Percentiles rank a stretch among this genome's conserved stretches.
Conservation (phyloP, 345 rosid species). For the Mangifera indica region DNA sequence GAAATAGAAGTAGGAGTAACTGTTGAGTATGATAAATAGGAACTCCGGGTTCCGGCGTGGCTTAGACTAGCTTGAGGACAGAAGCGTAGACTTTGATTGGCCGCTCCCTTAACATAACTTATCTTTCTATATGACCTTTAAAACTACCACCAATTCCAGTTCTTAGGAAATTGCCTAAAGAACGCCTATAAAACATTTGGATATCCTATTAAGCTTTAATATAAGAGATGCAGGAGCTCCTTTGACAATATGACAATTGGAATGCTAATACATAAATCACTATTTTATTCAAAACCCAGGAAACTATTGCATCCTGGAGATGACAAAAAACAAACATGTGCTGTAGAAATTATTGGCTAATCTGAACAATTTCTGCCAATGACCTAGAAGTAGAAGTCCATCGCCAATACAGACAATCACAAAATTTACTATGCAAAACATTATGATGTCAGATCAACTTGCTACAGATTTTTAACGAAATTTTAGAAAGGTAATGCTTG, state of each 20-base stretch:
- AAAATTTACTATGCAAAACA: conserved; percentile 6
- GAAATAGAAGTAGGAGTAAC: background rate
- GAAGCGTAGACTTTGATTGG: background rate
- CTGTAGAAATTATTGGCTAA: background rate
- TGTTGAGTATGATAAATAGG: background rate
- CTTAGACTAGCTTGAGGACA: background rate
- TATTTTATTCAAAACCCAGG: background rate
- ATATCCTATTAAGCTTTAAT: background rate
- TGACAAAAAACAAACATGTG: background rate
- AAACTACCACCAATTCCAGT: background rate
- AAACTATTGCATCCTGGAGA: background rate
- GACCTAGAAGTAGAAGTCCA: background rate
- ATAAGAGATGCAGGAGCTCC: background rate
- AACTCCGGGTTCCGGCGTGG: background rate
- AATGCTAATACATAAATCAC: background rate
- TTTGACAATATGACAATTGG: background rate
- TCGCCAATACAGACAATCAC: background rate
- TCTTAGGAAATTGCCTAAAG: background rate
- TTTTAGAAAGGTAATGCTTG: background rate
- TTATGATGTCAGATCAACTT: background rate
- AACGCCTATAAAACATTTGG: background rate
- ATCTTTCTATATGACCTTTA: background rate
- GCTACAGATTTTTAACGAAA: background rate
- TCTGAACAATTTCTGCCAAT: background rate
- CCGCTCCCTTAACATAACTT: background rate